A percentile compares a stretch with the other conserved stretches of the same genome.
These are phyloP conservation scores for Artemisia tridentata DNA, from an alignment of 129 eudicot species.

Conservation along the genomic window DNA sequence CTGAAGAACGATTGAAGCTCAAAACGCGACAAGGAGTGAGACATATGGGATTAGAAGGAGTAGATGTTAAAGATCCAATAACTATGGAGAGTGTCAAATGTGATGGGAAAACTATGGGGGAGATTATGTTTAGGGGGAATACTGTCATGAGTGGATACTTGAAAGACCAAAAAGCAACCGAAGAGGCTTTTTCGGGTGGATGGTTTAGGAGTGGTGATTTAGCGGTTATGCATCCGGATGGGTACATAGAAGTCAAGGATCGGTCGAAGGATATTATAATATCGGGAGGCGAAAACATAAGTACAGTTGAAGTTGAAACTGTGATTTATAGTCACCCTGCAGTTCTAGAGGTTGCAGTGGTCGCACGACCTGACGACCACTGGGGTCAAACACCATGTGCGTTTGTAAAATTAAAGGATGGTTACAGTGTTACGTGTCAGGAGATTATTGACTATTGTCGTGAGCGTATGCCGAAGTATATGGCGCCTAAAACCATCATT, in stretches of 20 bases:
- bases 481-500: slow-evolving; percentile 62
- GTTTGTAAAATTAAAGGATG: slow-evolving; percentile 65
- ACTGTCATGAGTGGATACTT: slow-evolving; percentile 74
- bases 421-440: slow-evolving; percentile 30
- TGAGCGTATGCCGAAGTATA: slow-evolving; percentile 56
- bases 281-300: slow-evolving; percentile 74
- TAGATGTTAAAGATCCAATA: slow-evolving; percentile 53
- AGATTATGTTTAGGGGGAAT: slow-evolving; percentile 68
- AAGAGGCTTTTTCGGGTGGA: slow-evolving; percentile 58
- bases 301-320: slow-evolving; percentile 64
- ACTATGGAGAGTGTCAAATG: slow-evolving; percentile 57
- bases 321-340: slow-evolving; percentile 60
- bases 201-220: slow-evolving; percentile 70
- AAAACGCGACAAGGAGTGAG: slow-evolving; percentile 72
- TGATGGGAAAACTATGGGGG: slow-evolving; percentile 63
- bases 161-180: slow-evolving; percentile 54
- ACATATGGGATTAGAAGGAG: slow-evolving; percentile 50
- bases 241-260: slow-evolving; percentile 61
- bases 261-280: slow-evolving; percentile 61
- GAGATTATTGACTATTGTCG: slow-evolving; percentile 58
- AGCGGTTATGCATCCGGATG: slow-evolving; percentile 63
- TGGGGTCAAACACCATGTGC: slow-evolving; percentile 85
- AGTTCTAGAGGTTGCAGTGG: slow-evolving; percentile 72
- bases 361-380: slow-evolving; percentile 64
- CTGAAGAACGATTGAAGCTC: slow-evolving; percentile 41